Evolutionary conservation across 2,329 filamentous ascomycete species (phyloP), one percentile per base, ranked within the genome.

Genomic region (Aspergillus fumigatiaffinis): DNA sequence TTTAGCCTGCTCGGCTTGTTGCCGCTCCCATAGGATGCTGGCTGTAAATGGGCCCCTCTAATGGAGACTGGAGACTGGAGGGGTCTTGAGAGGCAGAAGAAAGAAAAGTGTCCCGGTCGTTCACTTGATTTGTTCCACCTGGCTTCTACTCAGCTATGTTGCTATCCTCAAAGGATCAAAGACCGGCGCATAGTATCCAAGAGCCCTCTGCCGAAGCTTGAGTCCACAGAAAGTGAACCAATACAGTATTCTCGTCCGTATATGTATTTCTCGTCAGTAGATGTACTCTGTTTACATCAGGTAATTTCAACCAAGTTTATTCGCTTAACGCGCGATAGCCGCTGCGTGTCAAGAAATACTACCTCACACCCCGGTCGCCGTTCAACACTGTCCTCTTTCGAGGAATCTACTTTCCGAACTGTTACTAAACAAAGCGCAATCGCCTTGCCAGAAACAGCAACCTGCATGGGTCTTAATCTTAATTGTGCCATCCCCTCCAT

Each of bases 401-500:
- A 41, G 29, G 21, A 42, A 29, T 21, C 10, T 26, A 25, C 20
- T 29, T 50, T 53, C 55, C 55, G 51, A 51, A 53, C 48, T 25
- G 42, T 46, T 51, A 41, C 20, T 51, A 51, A 55, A 46, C 10
- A 46, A 46, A 46, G n/a, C 10, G 8, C 21, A 32, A 21, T 50
- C 52, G 23, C 35, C 20, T 47, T 53, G 52, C 53, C 57, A n/a
- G 51, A 58, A 47, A 44, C 14, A 55, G 56, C 21, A 49, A 17
- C 44, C 25, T 53, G 53, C 56, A 58, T 52, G 32, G 46, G 50
- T 35, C 26, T 50, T 55, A 56, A 50, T 59, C 50, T 48, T 52
- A 53, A 57, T 48, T 28, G 38, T 52, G 46, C 32, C 29, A 32
- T 28, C 48, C 29, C 44, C 44, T 47, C 44, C 23, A 47, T 26